Base-by-base conservation (phyloP, 805 yeast species). In the Nakazawaea sp. region DNA sequence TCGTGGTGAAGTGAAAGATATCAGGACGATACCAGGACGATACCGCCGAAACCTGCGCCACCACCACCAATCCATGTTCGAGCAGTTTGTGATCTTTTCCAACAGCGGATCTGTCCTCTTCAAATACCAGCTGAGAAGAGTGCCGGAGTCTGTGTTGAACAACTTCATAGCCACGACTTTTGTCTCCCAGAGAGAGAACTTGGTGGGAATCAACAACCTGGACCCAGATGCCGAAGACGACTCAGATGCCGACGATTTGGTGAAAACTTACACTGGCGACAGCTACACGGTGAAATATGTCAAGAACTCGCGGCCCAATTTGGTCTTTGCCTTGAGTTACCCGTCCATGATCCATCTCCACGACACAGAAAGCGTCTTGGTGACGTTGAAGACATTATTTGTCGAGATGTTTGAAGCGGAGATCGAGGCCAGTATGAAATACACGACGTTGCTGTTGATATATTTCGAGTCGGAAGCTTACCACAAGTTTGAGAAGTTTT, bases 31-130 rank as follows among this genome's bases (percentile, higher is more conserved):
- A n/a, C n/a, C n/a, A n/a, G n/a, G n/a, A n/a, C n/a, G n/a, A n/a
- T n/a, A n/a, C n/a, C n/a, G n/a, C n/a, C n/a, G n/a, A n/a, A n/a
- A n/a, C n/a, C n/a, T n/a, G n/a, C n/a, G n/a, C n/a, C n/a, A n/a
- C n/a, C 7, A 26, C 28, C 8, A 26, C n/a, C 13, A 26, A 18
- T 18, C 7, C 27, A 64, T 68, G 75, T 60, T 71, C 31, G 77
- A 71, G 44, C 72, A 65, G 44, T 61, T 72, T 38, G 47, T 66
- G 8, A 61, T 76, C 1, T 74, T 75, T 51, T 60, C 70, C 4
- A 66, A 16, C 17, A 34, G 73, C 8, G 84, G 84, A 1, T 51
- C 66, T 9, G 77, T 77, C 18, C 56, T 68, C 12, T 75, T 69
- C 67, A 64, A 65, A 47, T 54, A 66, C 40, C 61, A 66, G 21